A percentile compares a stretch with the other conserved stretches of the same genome.
phyloP scores from a whole-genome alignment of 1,284 basidiomycete genomes.

The Phellopilus nigrolimitatus region DNA sequence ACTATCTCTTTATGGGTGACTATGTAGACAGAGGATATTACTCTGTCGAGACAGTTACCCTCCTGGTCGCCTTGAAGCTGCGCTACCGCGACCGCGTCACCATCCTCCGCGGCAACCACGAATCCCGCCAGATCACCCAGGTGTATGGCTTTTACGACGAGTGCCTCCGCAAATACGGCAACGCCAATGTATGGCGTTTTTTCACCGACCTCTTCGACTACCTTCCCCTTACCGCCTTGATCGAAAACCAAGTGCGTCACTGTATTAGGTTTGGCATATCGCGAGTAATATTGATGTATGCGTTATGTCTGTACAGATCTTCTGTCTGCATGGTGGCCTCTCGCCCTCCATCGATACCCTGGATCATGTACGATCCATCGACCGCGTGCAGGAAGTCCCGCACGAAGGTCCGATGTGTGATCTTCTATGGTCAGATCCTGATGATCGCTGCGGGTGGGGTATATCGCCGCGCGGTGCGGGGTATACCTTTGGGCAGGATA shows the following conservation, averaged over 20 bases:
- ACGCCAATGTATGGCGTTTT: slow-evolving; percentile 99
- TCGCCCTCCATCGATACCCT: slow-evolving; percentile 99
- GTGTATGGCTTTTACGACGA: slow-evolving; percentile 99
- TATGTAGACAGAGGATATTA: slow-evolving; percentile 99
- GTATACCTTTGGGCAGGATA: slow-evolving; percentile 99
- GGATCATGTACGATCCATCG: slow-evolving; percentile 97
- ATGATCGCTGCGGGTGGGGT: slow-evolving; percentile 99
- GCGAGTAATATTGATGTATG: background rate
- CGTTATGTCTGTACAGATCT: slow-evolving; percentile 64
- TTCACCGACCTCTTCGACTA: slow-evolving; percentile 99
- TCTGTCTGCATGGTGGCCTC: slow-evolving; percentile 97
- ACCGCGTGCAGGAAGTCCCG: slow-evolving; percentile 97
- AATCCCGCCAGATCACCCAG: slow-evolving; percentile 98
- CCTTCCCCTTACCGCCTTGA: slow-evolving; percentile 93
- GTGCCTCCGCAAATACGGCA: slow-evolving; percentile 98
- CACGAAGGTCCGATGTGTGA: slow-evolving; percentile 99
- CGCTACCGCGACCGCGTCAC: slow-evolving; percentile 98
- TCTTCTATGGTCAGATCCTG: slow-evolving; percentile 97
- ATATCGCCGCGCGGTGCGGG: slow-evolving; percentile 98
- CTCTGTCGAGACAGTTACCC: slow-evolving; percentile 97
- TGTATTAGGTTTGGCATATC: slow-evolving; percentile 1
- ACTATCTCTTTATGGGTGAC: slow-evolving; percentile 99
- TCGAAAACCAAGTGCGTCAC: slow-evolving; percentile 91
- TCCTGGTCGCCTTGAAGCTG: slow-evolving; percentile 97
- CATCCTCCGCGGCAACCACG: slow-evolving; percentile 97